Evolutionary conservation across 306 rosid species (phyloP), one percentile per base, ranked within the genome.

Genomic region (Malus orientalis): DNA sequence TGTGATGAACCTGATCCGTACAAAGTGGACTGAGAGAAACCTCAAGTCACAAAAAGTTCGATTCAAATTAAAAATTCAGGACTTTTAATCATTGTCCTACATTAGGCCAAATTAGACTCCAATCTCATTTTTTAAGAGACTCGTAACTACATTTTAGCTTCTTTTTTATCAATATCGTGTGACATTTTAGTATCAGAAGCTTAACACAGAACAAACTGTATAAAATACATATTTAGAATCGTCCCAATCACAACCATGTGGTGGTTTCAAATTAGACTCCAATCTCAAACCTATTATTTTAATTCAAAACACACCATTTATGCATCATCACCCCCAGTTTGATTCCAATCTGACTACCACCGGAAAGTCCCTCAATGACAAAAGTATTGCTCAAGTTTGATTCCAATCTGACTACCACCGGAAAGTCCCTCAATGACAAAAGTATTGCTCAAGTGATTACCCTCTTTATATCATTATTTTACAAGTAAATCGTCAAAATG

Each of bases 181-280:
- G 40, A 36, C 2, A 6, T 1, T 36, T 0, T 0, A 6, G 40
- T 2, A 1, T 36, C 2, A 36, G 0, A 36, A 36, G 6, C 8
- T 1, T 0, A 36, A 36, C 2, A 1, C 40, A 36, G 0, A 0
- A 36, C 8, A 5, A 36, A 36, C 2, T 1, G 2, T 6, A 6
- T 36, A 36, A 1, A 36, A 6, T 36, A 36, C 7, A 36, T 36
- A 36, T 1, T 36, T 36, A 1, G 9, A 36, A 6, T 36, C 2
- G 9, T 2, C 0, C 40, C 40, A 36, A 36, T 22, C 23, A 22
- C 40, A 9, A 6, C 40, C 40, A 36, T 36, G 8, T 1, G 40
- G 8, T 36, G 40, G 40, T 36, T 36, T 36, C 9, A 2, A 25
- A 62, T 16, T 19, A 59, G 40, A 29, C 55, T n/a, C 40, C 54